Conservation (phyloP, 2,329 filamentous ascomycete genomes). For the Cryphonectria parasitica region DNA sequence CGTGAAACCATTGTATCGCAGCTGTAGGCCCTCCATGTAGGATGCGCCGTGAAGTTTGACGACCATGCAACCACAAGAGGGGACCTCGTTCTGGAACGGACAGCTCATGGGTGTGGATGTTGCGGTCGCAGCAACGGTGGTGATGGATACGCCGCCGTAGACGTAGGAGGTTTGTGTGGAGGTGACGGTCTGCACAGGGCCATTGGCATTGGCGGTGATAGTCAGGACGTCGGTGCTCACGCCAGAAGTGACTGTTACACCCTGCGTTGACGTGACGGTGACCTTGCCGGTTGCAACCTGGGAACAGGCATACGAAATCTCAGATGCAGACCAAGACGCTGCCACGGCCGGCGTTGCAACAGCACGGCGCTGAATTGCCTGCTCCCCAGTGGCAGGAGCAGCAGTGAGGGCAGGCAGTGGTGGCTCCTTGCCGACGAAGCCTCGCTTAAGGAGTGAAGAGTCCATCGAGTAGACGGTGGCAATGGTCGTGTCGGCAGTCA, state of each 20-base stretch:
- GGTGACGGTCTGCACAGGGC: not conserved
- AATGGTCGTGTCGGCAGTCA: not conserved
- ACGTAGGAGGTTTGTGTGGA: not conserved
- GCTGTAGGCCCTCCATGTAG: conserved; percentile 2
- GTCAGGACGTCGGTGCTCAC: not conserved
- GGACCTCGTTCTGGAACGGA: not conserved
- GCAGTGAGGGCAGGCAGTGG: not conserved
- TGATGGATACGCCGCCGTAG: not conserved
- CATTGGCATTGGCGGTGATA: not conserved
- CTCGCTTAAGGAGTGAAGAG: not conserved
- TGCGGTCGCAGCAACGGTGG: not conserved
- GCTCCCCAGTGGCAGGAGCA: not conserved
- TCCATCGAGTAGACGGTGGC: not conserved
- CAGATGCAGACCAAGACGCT: conserved; percentile 1
- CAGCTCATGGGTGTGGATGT: conserved; percentile 2
- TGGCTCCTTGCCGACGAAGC: not conserved
- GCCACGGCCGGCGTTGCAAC: not conserved
- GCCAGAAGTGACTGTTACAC: not conserved
- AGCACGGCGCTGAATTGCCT: not conserved
- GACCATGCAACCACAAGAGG: not conserved
- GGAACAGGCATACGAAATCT: conserved; percentile 1
- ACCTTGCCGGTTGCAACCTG: not conserved
- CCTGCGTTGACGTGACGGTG: not conserved
- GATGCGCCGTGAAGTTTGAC: not conserved
- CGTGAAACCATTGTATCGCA: not conserved